Evolutionary conservation across 2,329 filamentous ascomycete genomes (phyloP).

Genomic region (Penicillium expansum): DNA sequence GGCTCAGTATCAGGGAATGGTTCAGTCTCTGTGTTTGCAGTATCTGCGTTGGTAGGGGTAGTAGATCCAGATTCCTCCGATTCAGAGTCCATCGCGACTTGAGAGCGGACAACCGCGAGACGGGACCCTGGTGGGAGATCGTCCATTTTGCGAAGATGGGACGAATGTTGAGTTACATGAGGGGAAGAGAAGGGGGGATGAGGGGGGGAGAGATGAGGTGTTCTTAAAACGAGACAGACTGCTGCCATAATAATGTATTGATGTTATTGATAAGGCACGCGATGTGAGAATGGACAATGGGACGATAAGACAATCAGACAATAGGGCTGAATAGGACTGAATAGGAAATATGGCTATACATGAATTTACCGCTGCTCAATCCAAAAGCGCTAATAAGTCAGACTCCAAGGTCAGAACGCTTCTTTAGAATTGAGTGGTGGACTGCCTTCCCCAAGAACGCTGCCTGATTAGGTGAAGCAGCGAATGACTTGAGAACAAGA

Average conservation of each 20-base stretch:
- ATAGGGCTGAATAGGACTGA: not conserved
- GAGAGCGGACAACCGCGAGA: constrained; percentile 10
- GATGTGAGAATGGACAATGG: not conserved
- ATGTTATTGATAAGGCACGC: not conserved
- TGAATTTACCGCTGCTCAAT: constrained; percentile 34
- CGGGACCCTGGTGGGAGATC: not conserved
- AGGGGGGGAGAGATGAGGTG: not conserved
- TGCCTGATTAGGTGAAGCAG: constrained; percentile 26
- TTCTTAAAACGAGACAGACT: not conserved
- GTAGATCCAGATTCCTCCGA: constrained; percentile 1
- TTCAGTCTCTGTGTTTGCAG: constrained; percentile 10
- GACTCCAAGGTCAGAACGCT: constrained; percentile 17
- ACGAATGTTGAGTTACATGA: not conserved
- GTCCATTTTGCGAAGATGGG: constrained; percentile 2
- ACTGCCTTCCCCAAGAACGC: constrained; percentile 30
- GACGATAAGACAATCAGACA: not conserved
- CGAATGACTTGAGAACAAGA: constrained; percentile 32
- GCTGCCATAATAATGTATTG: not conserved
- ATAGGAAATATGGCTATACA: constrained; percentile 1
- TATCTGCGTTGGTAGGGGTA: not conserved
- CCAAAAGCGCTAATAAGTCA: constrained; percentile 20
- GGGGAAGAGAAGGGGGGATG: not conserved
- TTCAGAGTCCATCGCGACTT: constrained; percentile 11
- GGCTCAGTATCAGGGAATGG: constrained; percentile 29
- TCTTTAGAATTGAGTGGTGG: constrained; percentile 28